Evolutionary conservation across 805 yeast genomes (phyloP).

Genomic region (Yarrowia sp.): DNA sequence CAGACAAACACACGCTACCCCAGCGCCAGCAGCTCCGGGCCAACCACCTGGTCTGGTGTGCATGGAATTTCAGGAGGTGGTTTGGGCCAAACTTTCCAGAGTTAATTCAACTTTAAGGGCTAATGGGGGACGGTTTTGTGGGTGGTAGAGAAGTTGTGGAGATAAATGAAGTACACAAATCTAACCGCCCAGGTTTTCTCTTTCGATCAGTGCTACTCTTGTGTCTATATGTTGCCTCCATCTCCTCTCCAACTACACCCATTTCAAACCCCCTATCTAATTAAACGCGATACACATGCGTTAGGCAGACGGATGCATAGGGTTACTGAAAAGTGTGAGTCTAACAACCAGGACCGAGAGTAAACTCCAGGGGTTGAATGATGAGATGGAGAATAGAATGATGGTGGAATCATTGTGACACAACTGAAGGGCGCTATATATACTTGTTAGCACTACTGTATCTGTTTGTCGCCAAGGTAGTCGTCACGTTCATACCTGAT

Average conservation of each 20-base stretch:
- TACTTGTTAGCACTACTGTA: too few species aligned
- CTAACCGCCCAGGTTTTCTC: too few species aligned
- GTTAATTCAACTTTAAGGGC: constrained; percentile 22
- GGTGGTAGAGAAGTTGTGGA: background rate
- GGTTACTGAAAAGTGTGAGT: constrained; percentile 18
- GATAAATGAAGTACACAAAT: background rate
- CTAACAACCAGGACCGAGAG: background rate
- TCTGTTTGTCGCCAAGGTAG: too few species aligned
- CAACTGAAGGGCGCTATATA: too few species aligned
- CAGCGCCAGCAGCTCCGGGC: constrained; percentile 23
- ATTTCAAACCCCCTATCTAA: constrained; percentile 19
- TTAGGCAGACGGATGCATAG: constrained; percentile 24
- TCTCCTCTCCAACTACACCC: too few species aligned
- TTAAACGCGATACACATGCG: constrained; percentile 21
- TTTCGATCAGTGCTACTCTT: too few species aligned
- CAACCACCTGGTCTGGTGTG: constrained; percentile 26
- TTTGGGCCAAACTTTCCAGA: constrained; percentile 3
- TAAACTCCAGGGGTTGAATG: constrained; percentile 13
- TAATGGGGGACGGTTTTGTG: background rate
- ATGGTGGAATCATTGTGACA: too few species aligned
- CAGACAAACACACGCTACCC: constrained; percentile 2
- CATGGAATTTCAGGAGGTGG: constrained; percentile 38
- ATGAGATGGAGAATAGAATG: too few species aligned
- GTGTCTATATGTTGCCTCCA: too few species aligned
- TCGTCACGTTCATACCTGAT: too few species aligned